Evolutionary conservation across 495 filamentous ascomycete genomes (phyloP).

Genomic region (Apiosordaria backusii): DNA sequence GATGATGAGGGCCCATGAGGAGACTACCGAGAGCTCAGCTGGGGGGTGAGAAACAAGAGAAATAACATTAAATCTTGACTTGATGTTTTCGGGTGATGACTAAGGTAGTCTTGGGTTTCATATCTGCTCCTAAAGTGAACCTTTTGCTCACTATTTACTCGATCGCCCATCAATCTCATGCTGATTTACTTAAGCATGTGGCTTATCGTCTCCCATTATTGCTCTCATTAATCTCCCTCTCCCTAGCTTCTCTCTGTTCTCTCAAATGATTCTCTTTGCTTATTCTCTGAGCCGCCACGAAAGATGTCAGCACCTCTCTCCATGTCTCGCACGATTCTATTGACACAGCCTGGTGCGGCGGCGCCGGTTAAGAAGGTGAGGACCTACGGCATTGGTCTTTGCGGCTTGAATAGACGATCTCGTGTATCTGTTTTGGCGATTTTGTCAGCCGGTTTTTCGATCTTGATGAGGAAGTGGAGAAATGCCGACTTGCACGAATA

Average conservation of each 20-base stretch:
- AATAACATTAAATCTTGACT: too few relatives aligned
- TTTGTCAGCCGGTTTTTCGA: not conserved
- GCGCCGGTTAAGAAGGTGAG: not conserved
- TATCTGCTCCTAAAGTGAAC: too few relatives aligned
- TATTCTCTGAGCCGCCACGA: not conserved
- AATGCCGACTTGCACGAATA: slow-evolving; percentile 35
- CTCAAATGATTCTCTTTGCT: not conserved
- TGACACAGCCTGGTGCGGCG: not conserved
- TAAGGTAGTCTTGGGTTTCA: too few relatives aligned
- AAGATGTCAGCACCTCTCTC: not conserved
- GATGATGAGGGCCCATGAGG: too few relatives aligned
- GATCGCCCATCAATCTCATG: too few relatives aligned
- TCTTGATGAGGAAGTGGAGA: slow-evolving; percentile 1
- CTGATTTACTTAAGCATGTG: too few relatives aligned
- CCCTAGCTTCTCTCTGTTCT: not conserved
- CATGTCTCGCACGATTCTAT: too few relatives aligned
- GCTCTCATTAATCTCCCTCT: not conserved
- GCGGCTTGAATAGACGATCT: slow-evolving; percentile 43
- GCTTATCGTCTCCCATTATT: too few relatives aligned
- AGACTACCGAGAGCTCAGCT: too few relatives aligned
- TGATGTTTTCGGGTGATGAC: too few relatives aligned
- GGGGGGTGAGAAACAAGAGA: too few relatives aligned
- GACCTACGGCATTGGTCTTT: slow-evolving; percentile 39
- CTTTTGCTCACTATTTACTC: too few relatives aligned
- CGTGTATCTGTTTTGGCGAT: slow-evolving; percentile 31